Percentiles rank a stretch among this genome's conserved stretches.
These are phyloP conservation scores for Pluteus cervinus DNA, from an alignment of 768 basidiomycete species.

Conservation along the genomic window DNA sequence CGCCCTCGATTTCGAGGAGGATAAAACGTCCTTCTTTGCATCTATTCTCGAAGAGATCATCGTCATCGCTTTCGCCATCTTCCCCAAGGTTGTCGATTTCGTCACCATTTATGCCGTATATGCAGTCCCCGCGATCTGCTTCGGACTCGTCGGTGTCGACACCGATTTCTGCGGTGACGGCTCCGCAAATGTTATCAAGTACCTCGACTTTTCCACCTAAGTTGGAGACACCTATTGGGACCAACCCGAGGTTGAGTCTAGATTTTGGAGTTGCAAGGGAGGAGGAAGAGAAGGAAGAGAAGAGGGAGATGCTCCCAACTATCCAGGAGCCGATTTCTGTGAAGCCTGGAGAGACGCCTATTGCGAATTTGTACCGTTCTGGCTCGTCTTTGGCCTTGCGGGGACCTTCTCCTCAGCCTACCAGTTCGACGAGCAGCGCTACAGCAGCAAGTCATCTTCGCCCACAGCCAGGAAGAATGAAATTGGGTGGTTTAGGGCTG, in stretches of 20 bases:
- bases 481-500: constrained; percentile 28
- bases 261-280: constrained; percentile 2
- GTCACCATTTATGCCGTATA: constrained; percentile 21
- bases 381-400: constrained; percentile 17
- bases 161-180: constrained; percentile 50
- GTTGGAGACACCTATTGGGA: constrained; percentile 57
- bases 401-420: constrained; percentile 10
- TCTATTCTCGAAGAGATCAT: constrained; percentile 61
- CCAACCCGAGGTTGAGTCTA: constrained; percentile 38
- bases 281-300: constrained; percentile 3
- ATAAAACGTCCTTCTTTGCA: constrained; percentile 67
- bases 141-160: constrained; percentile 47
- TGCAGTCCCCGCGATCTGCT: constrained; percentile 28
- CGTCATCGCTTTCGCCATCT: constrained; percentile 31
- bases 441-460: constrained; percentile 16
- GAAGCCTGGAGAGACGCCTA: constrained; percentile 23
- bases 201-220: constrained; percentile 46
- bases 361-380: constrained; percentile 27
- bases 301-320: constrained; percentile 7
- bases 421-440: constrained; percentile 7
- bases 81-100: constrained; percentile 15
- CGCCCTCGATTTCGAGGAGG: constrained; percentile 27
- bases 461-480: constrained; percentile 14
- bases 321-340: constrained; percentile 5
- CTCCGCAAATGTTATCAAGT: constrained; percentile 48